A percentile compares a stretch with the other conserved stretches of the same genome.
These are phyloP conservation scores for Eurotiales sp. DNA, from an alignment of 2,329 filamentous ascomycete genomes.

Conservation along the genomic window DNA sequence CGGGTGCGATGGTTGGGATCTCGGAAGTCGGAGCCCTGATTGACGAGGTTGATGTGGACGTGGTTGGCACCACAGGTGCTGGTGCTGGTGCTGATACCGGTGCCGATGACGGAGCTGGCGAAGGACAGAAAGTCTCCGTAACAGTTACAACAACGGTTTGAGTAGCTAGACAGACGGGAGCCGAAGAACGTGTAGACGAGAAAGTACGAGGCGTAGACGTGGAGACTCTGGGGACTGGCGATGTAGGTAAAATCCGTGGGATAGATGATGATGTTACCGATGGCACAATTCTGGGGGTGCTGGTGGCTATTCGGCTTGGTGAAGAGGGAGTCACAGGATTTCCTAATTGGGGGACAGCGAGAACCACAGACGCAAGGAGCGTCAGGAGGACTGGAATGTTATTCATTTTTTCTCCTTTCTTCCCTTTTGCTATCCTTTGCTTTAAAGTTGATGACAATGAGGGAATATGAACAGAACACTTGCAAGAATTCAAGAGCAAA, in stretches of 20 bases:
- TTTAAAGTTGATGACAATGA: too few species aligned
- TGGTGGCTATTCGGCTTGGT: background rate
- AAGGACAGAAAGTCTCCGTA: slow-evolving; percentile 2
- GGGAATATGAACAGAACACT: too few species aligned
- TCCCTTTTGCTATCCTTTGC: too few species aligned
- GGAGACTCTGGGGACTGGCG: background rate
- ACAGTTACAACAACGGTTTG: background rate
- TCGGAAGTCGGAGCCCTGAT: background rate
- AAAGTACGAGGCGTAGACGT: background rate
- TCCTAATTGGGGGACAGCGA: slow-evolving; percentile 11
- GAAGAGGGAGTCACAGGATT: background rate
- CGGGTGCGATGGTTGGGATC: background rate
- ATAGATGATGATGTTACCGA: background rate
- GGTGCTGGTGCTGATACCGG: background rate
- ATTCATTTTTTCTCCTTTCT: slow-evolving; percentile 2
- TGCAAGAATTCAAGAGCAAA: background rate
- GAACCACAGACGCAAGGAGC: slow-evolving; percentile 10
- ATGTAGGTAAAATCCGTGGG: background rate
- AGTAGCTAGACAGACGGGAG: background rate
- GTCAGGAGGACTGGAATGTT: slow-evolving; percentile 4
- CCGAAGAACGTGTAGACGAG: background rate
- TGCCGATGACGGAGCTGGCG: background rate
- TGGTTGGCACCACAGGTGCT: background rate
- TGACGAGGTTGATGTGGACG: background rate
- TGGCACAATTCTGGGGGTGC: background rate